These are phyloP conservation scores for Diaporthe ilicicola DNA, from an alignment of 2,329 filamentous ascomycete genomes.

Conservation along the genomic window DNA sequence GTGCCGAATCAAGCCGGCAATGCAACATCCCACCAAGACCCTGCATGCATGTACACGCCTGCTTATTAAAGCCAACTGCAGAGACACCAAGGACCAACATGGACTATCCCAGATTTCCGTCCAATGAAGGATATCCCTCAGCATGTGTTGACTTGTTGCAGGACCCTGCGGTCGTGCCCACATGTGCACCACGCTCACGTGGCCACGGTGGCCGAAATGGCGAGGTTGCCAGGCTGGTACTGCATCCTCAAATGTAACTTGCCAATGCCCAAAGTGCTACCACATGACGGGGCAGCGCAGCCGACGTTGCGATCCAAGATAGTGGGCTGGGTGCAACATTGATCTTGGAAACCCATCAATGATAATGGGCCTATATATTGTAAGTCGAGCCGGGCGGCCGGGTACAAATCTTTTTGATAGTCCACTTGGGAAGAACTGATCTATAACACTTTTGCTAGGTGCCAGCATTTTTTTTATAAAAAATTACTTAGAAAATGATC, in stretches of 20 bases:
- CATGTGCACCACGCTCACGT: slow-evolving; percentile 19
- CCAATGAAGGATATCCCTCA: background rate
- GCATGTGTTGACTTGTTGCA: background rate
- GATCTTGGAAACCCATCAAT: background rate
- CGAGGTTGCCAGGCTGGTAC: background rate
- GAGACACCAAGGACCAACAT: background rate
- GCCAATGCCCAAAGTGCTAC: background rate
- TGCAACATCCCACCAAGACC: slow-evolving; percentile 2
- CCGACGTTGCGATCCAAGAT: slow-evolving; percentile 7
- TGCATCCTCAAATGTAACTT: background rate
- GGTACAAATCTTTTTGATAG: background rate
- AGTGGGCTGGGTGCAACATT: slow-evolving; percentile 11
- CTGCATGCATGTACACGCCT: slow-evolving; percentile 6
- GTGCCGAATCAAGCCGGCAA: slow-evolving; percentile 12
- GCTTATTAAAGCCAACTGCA: background rate
- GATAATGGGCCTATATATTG: background rate
- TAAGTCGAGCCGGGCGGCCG: background rate
- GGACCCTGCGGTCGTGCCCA: slow-evolving; percentile 18
- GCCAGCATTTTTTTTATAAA: background rate
- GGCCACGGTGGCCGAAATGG: background rate
- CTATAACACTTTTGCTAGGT: background rate
- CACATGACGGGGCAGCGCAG: background rate
- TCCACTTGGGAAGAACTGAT: background rate
- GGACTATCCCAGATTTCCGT: background rate
- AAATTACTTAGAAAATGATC: background rate